Conservation (phyloP, 805 yeast species). For the Komagataella populi region DNA sequence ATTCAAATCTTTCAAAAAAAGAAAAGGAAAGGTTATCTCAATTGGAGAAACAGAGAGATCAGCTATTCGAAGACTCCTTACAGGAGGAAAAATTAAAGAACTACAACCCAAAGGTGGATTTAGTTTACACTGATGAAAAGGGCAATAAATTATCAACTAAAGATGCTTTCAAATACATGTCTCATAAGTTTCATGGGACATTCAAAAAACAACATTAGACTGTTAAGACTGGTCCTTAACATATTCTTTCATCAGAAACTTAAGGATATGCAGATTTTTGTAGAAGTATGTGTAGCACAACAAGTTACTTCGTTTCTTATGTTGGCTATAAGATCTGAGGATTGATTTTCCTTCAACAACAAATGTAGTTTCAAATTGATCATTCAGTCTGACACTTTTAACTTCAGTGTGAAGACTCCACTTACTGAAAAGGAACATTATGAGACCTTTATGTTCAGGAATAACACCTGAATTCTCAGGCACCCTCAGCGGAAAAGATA, state of each 20-base stretch:
- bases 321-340: background rate
- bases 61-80: conserved; percentile 2
- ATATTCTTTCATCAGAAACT: background rate
- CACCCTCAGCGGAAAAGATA: background rate
- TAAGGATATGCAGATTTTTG: background rate
- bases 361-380: background rate
- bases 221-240: background rate
- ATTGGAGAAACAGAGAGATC: background rate
- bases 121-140: conserved; percentile 48
- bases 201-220: background rate
- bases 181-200: conserved; percentile 66
- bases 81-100: conserved; percentile 9
- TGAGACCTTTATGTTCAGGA: background rate
- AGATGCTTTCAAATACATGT: conserved; percentile 64
- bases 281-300: background rate
- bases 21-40: conserved; percentile 2
- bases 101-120: conserved; percentile 33
- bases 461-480: background rate
- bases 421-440: background rate
- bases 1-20: background rate
- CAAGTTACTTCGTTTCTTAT: background rate
- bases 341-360: background rate
- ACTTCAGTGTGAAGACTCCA: background rate
- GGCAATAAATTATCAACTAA: conserved; percentile 50
- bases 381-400: background rate